These are phyloP conservation scores for Coffea humblotiana DNA, from an alignment of 305 asterid genomes.

Conservation along the genomic window DNA sequence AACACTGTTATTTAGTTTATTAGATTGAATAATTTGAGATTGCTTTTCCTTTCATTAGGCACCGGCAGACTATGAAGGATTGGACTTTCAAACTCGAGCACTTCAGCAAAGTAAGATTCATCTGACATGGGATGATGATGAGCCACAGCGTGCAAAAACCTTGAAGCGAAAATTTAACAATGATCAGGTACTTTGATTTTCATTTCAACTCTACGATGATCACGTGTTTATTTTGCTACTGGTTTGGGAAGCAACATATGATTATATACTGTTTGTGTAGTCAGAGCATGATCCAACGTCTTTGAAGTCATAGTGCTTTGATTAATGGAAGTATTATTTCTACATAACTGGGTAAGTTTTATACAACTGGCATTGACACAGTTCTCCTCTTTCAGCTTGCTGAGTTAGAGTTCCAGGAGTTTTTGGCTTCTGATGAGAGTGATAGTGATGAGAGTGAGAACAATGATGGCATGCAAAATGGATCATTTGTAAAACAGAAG, in stretches of 20 bases:
- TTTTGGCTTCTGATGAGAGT: conserved; percentile 82
- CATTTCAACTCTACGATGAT: not conserved
- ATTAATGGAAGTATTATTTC: conserved; percentile 7
- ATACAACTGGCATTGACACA: not conserved
- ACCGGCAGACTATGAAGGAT: conserved; percentile 76
- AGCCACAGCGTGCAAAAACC: conserved; percentile 66
- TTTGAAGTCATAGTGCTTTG: not conserved
- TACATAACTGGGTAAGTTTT: not conserved
- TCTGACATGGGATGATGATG: conserved; percentile 96
- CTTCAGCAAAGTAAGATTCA: conserved; percentile 78
- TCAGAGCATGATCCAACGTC: not conserved
- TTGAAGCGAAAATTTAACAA: conserved; percentile 62
- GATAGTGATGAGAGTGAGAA: conserved; percentile 52
- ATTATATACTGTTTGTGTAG: not conserved
- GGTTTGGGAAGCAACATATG: not conserved
- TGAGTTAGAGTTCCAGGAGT: conserved; percentile 64
- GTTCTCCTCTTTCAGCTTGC: conserved; percentile 53
- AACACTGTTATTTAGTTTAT: not conserved
- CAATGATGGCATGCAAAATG: conserved; percentile 38
- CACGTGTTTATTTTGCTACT: not conserved
- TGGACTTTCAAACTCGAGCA: conserved; percentile 80
- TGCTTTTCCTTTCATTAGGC: conserved; percentile 36
- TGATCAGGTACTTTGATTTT: conserved; percentile 55
- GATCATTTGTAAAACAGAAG: conserved; percentile 38
- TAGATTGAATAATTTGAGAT: conserved; percentile 18